Percentiles rank a stretch among this genome's conserved stretches.
phyloP scores from a whole-genome alignment of 495 filamentous ascomycete genomes.

The Aspergillus sparsus region DNA sequence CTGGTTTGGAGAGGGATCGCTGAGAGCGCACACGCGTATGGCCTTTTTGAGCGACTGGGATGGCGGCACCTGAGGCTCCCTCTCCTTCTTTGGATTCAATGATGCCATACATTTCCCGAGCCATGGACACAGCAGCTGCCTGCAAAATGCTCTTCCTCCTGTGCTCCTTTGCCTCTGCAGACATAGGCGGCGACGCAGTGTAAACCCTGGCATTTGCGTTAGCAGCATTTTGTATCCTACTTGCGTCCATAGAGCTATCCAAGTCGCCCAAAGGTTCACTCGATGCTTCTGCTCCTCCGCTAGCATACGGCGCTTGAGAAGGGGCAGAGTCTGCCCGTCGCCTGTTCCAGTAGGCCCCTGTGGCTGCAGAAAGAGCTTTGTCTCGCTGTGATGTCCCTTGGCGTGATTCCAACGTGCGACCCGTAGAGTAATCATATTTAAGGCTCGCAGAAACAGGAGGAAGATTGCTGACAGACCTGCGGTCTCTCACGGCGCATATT shows the following conservation, averaged over 20 bases:
- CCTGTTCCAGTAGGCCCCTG: conserved; percentile 62
- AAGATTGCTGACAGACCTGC: conserved; percentile 28
- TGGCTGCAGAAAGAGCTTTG: conserved; percentile 69
- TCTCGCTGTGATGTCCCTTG: conserved; percentile 58
- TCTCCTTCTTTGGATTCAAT: conserved; percentile 49
- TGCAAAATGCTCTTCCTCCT: conserved; percentile 68
- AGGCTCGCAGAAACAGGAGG: conserved; percentile 13
- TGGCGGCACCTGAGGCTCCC: conserved; percentile 19
- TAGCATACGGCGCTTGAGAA: conserved; percentile 63
- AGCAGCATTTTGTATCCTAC: conserved; percentile 55
- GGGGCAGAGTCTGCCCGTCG: conserved; percentile 66
- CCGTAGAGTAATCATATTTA: conserved; percentile 19
- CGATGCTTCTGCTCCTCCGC: conserved; percentile 58
- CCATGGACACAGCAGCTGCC: conserved; percentile 84
- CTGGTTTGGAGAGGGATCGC: conserved; percentile 36
- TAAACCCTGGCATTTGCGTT: conserved; percentile 64
- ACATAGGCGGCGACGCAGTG: conserved; percentile 71
- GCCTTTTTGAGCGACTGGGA: conserved; percentile 41
- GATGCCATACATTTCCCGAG: conserved; percentile 75
- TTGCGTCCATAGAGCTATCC: conserved; percentile 54
- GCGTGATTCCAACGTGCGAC: conserved; percentile 40
- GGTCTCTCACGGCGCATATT: conserved; percentile 64
- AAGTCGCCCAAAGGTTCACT: conserved; percentile 33
- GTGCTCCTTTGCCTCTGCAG: conserved; percentile 70
- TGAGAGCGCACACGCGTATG: conserved; percentile 41